Evolutionary conservation across 2,329 filamentous ascomycete species (phyloP).

Genomic region (Claviceps purpurea): DNA sequence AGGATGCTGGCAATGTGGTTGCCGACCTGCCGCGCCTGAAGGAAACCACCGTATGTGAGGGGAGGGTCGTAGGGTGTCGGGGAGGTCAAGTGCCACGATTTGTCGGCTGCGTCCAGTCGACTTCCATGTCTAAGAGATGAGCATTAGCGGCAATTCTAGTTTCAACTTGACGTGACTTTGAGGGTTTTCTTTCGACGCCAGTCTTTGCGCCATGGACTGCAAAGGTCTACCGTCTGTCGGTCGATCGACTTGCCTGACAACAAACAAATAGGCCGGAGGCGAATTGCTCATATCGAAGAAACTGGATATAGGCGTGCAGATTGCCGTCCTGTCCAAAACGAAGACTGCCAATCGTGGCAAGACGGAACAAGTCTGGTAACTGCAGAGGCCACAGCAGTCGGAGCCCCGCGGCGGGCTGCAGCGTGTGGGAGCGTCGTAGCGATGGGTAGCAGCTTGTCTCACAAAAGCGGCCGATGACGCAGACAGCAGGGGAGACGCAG

Average conservation of each 20-base stretch:
- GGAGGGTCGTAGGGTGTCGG: conserved; percentile 92
- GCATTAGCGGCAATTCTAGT: not conserved
- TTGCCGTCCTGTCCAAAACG: not conserved
- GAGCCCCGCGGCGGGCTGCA: not conserved
- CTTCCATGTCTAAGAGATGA: conserved; percentile 59
- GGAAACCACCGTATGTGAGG: conserved; percentile 87
- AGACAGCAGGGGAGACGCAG: no score
- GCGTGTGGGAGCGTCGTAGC: not conserved
- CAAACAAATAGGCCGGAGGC: conserved; percentile 28
- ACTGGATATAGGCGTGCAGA: not conserved
- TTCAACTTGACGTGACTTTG: no score
- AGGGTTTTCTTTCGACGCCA: no score
- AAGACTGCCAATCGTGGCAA: not conserved
- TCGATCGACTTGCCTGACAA: conserved; percentile 23
- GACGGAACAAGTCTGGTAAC: not conserved
- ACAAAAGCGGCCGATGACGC: no score
- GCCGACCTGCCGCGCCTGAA: conserved; percentile 71
- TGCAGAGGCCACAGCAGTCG: not conserved
- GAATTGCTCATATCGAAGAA: conserved; percentile 5
- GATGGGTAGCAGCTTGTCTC: no score
- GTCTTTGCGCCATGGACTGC: not conserved
- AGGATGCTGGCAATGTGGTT: conserved; percentile 67
- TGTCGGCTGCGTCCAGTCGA: conserved; percentile 86
- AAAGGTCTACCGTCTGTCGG: not conserved
- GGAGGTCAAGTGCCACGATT: conserved; percentile 86